Percentiles rank a stretch among this genome's conserved stretches.
Evolutionary conservation across 2,329 filamentous ascomycete species (phyloP).

Genomic region (Tolypocladium tropicale): DNA sequence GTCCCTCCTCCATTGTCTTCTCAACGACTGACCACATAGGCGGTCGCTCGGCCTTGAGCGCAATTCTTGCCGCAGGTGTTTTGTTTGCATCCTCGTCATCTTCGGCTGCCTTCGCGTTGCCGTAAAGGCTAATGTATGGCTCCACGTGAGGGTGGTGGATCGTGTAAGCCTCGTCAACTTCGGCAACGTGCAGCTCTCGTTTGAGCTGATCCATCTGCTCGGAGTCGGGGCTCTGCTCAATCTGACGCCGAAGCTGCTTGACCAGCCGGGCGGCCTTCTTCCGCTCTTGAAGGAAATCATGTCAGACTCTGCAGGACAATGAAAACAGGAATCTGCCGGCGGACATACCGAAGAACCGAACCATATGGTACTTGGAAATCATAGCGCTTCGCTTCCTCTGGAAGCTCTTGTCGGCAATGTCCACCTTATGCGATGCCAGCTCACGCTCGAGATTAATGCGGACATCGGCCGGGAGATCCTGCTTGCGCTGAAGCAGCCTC

Average conservation of each 20-base stretch:
- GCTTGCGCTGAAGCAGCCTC: slow-evolving; percentile 50
- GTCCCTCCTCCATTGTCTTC: slow-evolving; percentile 49
- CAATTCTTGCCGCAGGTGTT: slow-evolving; percentile 29
- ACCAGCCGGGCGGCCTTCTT: slow-evolving; percentile 60
- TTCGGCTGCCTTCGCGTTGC: slow-evolving; percentile 22
- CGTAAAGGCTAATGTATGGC: slow-evolving; percentile 57
- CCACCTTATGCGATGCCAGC: slow-evolving; percentile 53
- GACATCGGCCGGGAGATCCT: slow-evolving; percentile 57
- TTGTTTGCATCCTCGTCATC: slow-evolving; percentile 28
- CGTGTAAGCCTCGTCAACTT: slow-evolving; percentile 69
- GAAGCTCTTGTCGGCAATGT: slow-evolving; percentile 47
- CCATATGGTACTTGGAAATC: slow-evolving; percentile 73
- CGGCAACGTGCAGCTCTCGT: slow-evolving; percentile 51
- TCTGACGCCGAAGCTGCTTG: slow-evolving; percentile 52
- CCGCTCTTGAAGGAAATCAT: slow-evolving; percentile 39
- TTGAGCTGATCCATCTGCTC: slow-evolving; percentile 42
- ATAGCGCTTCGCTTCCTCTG: slow-evolving; percentile 57
- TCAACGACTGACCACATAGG: slow-evolving; percentile 62
- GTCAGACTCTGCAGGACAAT: not conserved
- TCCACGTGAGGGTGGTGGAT: slow-evolving; percentile 62
- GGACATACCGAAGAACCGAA: slow-evolving; percentile 65
- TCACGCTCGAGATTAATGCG: slow-evolving; percentile 63
- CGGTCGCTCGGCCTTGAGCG: slow-evolving; percentile 36
- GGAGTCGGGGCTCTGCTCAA: slow-evolving; percentile 39
- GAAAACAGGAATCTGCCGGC: not conserved